These are phyloP conservation scores for Tylopilus balloui DNA, from an alignment of 768 basidiomycete genomes.

Conservation along the genomic window DNA sequence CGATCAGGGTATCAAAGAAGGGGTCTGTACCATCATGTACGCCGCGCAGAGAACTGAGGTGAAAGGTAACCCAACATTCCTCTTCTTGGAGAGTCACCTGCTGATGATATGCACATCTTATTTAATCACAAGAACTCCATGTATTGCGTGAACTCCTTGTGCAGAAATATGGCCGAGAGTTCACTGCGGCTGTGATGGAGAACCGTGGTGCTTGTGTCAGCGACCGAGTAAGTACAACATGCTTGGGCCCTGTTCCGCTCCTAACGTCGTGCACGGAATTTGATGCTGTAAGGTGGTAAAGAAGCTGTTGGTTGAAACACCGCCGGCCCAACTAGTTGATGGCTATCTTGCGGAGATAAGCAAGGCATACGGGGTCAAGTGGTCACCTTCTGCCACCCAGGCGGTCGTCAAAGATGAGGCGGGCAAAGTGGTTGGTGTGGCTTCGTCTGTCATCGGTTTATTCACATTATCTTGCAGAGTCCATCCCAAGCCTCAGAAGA, in stretches of 20 bases:
- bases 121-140: constrained; percentile 73
- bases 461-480: constrained; percentile 11
- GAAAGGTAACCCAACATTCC: constrained; percentile 51
- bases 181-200: constrained; percentile 80
- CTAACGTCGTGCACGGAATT: constrained; percentile 2
- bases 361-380: constrained; percentile 75
- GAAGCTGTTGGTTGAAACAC: constrained; percentile 69
- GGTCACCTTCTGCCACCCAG: constrained; percentile 40
- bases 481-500: constrained; percentile 2
- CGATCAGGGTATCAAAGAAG: constrained; percentile 83
- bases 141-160: constrained; percentile 88
- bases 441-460: not conserved
- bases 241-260: not conserved
- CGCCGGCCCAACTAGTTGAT: constrained; percentile 72
- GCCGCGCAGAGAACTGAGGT: constrained; percentile 90
- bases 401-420: constrained; percentile 28
- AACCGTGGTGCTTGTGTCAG: constrained; percentile 79
- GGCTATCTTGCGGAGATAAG: constrained; percentile 88
- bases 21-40: constrained; percentile 82
- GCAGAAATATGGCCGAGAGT: constrained; percentile 95
- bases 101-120: not conserved
- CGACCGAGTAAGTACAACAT: constrained; percentile 57
- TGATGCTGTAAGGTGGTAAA: constrained; percentile 53
- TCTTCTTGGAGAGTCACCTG: not conserved
- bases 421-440: constrained; percentile 38